Percentiles rank a stretch among this genome's conserved stretches.
Evolutionary conservation across 345 rosid species (phyloP).

Genomic region (Euphorbia tirucalli): DNA sequence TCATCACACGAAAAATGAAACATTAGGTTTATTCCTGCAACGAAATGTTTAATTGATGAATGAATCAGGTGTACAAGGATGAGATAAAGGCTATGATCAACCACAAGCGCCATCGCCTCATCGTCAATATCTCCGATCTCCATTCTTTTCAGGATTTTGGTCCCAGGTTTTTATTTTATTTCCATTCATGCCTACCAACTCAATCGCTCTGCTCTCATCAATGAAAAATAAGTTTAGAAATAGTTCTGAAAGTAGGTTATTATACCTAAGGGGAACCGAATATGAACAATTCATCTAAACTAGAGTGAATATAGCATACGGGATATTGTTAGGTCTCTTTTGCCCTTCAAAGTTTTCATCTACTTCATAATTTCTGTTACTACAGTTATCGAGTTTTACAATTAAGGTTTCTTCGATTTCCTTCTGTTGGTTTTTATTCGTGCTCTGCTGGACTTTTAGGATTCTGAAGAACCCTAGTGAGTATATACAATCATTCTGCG

Average conservation of each 20-base stretch:
- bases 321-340: background rate
- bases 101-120: constrained; percentile 88
- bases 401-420: background rate
- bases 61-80: constrained; percentile 61
- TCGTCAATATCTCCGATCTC: constrained; percentile 85
- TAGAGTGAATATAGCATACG: background rate
- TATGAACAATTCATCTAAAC: background rate
- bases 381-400: background rate
- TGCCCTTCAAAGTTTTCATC: background rate
- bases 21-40: background rate
- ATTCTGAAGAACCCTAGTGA: constrained; percentile 73
- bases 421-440: background rate
- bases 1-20: background rate
- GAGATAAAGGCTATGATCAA: constrained; percentile 82
- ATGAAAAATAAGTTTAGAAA: background rate
- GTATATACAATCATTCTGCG: constrained; percentile 88
- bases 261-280: background rate
- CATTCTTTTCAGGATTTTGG: constrained; percentile 67
- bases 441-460: constrained; percentile 34
- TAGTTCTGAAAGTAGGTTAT: background rate
- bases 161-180: constrained; percentile 40
- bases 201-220: background rate
- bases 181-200: background rate
- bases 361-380: background rate
- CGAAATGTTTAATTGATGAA: background rate